Percentiles rank a stretch among this genome's conserved stretches.
Conservation (phyloP, 768 basidiomycete species). For the Termitomyces sp. region DNA sequence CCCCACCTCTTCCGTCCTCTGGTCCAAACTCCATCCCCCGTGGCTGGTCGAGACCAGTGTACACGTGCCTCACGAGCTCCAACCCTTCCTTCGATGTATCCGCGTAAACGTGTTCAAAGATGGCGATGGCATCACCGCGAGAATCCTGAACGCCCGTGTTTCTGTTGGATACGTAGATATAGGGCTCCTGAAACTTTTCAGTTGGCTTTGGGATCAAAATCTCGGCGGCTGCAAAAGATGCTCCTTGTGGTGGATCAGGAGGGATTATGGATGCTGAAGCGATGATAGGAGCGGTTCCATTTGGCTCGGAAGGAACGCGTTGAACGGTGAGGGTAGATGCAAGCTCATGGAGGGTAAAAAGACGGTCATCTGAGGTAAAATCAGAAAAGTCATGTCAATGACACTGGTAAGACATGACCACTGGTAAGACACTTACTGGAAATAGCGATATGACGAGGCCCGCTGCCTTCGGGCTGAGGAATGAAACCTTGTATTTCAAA, state of each 20-base stretch:
- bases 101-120: conserved; percentile 39
- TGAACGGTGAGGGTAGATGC: conserved; percentile 55
- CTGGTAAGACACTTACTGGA: conserved; percentile 23
- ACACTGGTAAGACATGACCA: not conserved
- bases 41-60: conserved; percentile 58
- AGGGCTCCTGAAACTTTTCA: conserved; percentile 39
- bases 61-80: conserved; percentile 41
- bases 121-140: conserved; percentile 57
- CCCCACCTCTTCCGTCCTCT: conserved; percentile 37
- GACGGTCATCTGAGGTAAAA: conserved; percentile 32
- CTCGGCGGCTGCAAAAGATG: conserved; percentile 53
- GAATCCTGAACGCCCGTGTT: conserved; percentile 46
- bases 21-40: conserved; percentile 62
- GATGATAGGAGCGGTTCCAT: conserved; percentile 45
- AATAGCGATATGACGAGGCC: conserved; percentile 54
- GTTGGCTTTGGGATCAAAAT: conserved; percentile 53
- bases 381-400: not conserved
- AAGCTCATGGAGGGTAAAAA: conserved; percentile 53
- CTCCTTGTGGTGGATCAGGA: conserved; percentile 27
- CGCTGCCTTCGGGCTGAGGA: conserved; percentile 35
- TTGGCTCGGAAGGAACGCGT: conserved; percentile 43
- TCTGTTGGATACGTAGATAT: conserved; percentile 66
- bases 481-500: conserved; percentile 52
- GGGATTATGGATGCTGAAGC: conserved; percentile 48
- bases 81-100: conserved; percentile 19